phyloP scores from a whole-genome alignment of 768 basidiomycete species.

The Myochromella boudieri region DNA sequence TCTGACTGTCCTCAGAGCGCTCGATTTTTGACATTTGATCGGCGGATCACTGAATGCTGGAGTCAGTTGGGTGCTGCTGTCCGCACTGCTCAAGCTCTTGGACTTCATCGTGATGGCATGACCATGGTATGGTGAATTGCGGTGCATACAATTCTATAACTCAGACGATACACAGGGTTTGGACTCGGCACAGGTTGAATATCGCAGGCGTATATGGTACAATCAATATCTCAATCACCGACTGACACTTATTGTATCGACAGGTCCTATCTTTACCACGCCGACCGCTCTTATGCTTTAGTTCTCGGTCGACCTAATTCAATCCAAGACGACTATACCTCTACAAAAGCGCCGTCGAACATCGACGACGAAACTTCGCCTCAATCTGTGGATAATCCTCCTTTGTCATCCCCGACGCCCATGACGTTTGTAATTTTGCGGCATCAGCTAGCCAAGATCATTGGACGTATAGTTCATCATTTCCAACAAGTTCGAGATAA shows the following conservation, averaged over 20 bases:
- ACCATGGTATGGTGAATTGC: slow-evolving; percentile 57
- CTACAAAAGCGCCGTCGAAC: slow-evolving; percentile 75
- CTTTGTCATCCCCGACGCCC: slow-evolving; percentile 69
- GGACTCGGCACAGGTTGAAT: slow-evolving; percentile 78
- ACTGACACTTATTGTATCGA: slow-evolving; percentile 15
- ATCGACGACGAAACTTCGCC: slow-evolving; percentile 59
- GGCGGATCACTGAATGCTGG: slow-evolving; percentile 94
- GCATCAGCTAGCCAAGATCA: slow-evolving; percentile 78
- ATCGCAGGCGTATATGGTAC: slow-evolving; percentile 87
- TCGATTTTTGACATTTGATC: slow-evolving; percentile 66
- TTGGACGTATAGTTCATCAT: slow-evolving; percentile 89
- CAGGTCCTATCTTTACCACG: slow-evolving; percentile 93
- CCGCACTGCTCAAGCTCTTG: slow-evolving; percentile 90
- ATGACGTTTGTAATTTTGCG: slow-evolving; percentile 90
- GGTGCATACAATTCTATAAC: slow-evolving; percentile 4
- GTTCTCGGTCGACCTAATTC: slow-evolving; percentile 89
- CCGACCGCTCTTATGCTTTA: slow-evolving; percentile 89
- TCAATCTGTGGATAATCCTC: slow-evolving; percentile 48
- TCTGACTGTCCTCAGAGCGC: slow-evolving; percentile 45
- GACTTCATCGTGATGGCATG: slow-evolving; percentile 86
- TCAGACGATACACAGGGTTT: slow-evolving; percentile 48
- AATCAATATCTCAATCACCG: neutral
- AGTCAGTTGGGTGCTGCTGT: slow-evolving; percentile 93
- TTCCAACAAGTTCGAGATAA: slow-evolving; percentile 83
- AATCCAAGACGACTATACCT: slow-evolving; percentile 88